These are phyloP conservation scores for Naematelia encephala DNA, from an alignment of 768 basidiomycete species.

Conservation along the genomic window DNA sequence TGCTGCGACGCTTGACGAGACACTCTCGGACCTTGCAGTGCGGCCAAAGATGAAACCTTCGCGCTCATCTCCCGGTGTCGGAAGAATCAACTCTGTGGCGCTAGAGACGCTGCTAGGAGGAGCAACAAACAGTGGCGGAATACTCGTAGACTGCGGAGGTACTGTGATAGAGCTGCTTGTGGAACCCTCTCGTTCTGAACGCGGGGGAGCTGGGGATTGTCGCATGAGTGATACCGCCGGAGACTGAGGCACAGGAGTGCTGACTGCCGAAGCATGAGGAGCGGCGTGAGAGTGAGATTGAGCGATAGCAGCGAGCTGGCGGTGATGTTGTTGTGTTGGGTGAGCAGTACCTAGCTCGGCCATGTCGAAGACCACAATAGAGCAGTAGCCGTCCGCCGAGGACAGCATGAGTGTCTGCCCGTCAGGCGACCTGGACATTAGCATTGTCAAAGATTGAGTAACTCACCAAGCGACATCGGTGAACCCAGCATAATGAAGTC, in stretches of 20 bases:
- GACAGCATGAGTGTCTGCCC: conserved; percentile 88
- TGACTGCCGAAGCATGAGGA: conserved; percentile 11
- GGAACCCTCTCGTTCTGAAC: conserved; percentile 46
- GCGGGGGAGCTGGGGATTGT: conserved; percentile 32
- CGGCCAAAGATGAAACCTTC: conserved; percentile 6
- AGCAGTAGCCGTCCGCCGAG: conserved; percentile 95
- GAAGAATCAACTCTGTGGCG: conserved; percentile 28
- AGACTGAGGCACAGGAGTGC: conserved; percentile 34
- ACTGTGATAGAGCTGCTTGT: conserved; percentile 24
- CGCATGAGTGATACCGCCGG: conserved; percentile 32
- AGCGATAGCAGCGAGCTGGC: conserved; percentile 87
- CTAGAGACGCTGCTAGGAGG: conserved; percentile 20
- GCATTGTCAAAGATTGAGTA: conserved; percentile 4
- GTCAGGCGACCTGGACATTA: conserved; percentile 75
- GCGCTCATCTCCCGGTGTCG: conserved; percentile 34
- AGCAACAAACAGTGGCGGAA: conserved; percentile 3
- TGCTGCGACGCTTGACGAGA: background rate
- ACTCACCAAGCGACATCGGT: conserved; percentile 93
- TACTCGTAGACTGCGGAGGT: conserved; percentile 10
- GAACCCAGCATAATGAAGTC: conserved; percentile 95
- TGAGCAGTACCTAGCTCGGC: conserved; percentile 77
- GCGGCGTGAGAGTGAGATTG: conserved; percentile 69
- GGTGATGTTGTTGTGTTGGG: conserved; percentile 83
- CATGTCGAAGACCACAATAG: conserved; percentile 75
- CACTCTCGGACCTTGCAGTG: background rate